Base-by-base conservation (phyloP, 2,329 filamentous ascomycete genomes). In the Fusarium fracticaudum region DNA sequence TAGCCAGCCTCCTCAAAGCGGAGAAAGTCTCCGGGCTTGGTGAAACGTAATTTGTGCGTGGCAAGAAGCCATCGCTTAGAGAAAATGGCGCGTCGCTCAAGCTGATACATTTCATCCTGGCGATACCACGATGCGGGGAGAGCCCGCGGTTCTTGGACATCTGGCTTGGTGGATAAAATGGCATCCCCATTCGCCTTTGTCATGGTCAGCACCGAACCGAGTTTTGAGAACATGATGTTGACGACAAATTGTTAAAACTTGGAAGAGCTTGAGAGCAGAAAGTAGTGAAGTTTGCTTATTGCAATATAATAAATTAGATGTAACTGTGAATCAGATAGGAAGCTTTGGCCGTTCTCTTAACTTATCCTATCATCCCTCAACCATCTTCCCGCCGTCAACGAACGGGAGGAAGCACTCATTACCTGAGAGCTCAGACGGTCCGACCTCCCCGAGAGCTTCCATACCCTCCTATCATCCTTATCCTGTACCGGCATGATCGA, bases 1-100 rank as follows among this genome's bases (percentile, higher is more conserved):
- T 87, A 90, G 1, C 86, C 88, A 2, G 88, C 87, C 9, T 89
- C 78, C 6, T 86, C 83, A 62, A 85, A 90, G 18, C 86, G 84
- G 37, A 90, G 82, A 22, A 51, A 64, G 53, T 69, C 67, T 8
- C 67, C 64, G 0, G 63, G 38, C 7, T 67, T 57, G 5, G n/a
- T 40, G 31, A 69, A 69, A 1, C 67, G 67, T 8, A 48, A 5
- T 22, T 60, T 60, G n/a, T 67, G 65, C 7, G 65, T 68, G 8
- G 40, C 47, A 2, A 68, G 22, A 11, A 68, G 29, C 65, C 65
- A 68, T 8, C 65, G 38, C 35, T 54, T 67, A 1, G 65, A 68
- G 22, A 60, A 68, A 15, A 68, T 60, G 13, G 65, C 65, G 5
- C 65, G 65, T 26, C 65, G 31, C 22, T 68, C 65, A 5, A 68